phyloP scores from a whole-genome alignment of 108 stramenopile genomes.

The Fragilaria radians region DNA sequence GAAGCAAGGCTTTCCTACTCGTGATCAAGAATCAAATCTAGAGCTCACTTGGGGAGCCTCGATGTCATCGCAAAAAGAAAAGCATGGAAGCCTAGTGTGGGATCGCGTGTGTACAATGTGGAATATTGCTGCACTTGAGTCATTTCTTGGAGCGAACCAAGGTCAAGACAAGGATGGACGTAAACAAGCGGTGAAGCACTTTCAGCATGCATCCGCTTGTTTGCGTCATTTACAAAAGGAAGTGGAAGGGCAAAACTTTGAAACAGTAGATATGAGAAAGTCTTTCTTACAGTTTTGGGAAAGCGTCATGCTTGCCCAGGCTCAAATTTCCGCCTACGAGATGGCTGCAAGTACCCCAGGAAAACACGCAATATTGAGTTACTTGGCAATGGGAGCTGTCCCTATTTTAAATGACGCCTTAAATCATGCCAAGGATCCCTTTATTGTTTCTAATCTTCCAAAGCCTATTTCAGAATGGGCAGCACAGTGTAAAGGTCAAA shows the following conservation, averaged over 20 bases:
- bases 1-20: slow-evolving; percentile 38
- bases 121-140: slow-evolving; percentile 39
- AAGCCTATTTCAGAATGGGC: slow-evolving; percentile 28
- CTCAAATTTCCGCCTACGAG: slow-evolving; percentile 29
- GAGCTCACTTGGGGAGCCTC: slow-evolving; percentile 36
- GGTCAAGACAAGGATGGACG: slow-evolving; percentile 21
- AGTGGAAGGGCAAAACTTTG: slow-evolving; percentile 8
- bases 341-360: slow-evolving; percentile 17
- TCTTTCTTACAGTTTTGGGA: slow-evolving; percentile 38
- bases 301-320: slow-evolving; percentile 29
- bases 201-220: slow-evolving; percentile 25
- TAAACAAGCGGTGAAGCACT: slow-evolving; percentile 26
- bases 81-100: slow-evolving; percentile 33
- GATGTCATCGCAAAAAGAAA: slow-evolving; percentile 17
- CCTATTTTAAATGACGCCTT: slow-evolving; percentile 36
- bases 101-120: slow-evolving; percentile 35
- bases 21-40: slow-evolving; percentile 13
- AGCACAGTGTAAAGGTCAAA: slow-evolving; percentile 35
- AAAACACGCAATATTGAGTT: slow-evolving; percentile 31
- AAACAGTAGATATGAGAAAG: slow-evolving; percentile 38
- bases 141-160: slow-evolving; percentile 7
- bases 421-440: slow-evolving; percentile 25
- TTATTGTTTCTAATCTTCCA: slow-evolving; percentile 33
- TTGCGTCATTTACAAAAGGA: slow-evolving; percentile 8
- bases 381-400: slow-evolving; percentile 23